These are phyloP conservation scores for Gnomoniopsis sp. DNA, from an alignment of 2,329 filamentous ascomycete species.

Conservation along the genomic window DNA sequence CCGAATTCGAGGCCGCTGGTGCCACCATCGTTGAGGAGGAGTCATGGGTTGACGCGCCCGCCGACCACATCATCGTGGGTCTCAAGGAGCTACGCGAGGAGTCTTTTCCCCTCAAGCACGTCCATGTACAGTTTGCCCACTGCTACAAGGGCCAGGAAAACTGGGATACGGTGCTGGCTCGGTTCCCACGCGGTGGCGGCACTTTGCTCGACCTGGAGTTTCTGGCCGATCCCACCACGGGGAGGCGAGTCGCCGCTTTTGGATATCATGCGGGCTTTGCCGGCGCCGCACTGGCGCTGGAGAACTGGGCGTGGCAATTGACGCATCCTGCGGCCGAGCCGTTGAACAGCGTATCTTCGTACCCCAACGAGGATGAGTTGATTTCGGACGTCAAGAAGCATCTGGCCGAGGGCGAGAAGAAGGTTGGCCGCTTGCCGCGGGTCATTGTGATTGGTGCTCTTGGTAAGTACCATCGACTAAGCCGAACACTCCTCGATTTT, in stretches of 20 bases:
- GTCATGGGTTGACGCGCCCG: slow-evolving; percentile 64
- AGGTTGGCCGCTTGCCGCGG: slow-evolving; percentile 64
- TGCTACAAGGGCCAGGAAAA: slow-evolving; percentile 75
- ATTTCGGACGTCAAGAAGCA: slow-evolving; percentile 71
- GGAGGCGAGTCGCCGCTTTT: slow-evolving; percentile 69
- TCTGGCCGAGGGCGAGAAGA: slow-evolving; percentile 60
- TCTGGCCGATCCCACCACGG: slow-evolving; percentile 63
- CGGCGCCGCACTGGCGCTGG: slow-evolving; percentile 68
- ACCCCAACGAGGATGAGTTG: slow-evolving; percentile 71
- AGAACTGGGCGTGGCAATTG: slow-evolving; percentile 83
- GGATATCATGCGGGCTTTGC: slow-evolving; percentile 32
- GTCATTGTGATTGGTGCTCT: slow-evolving; percentile 76
- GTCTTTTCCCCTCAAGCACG: slow-evolving; percentile 68
- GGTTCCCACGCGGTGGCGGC: slow-evolving; percentile 74
- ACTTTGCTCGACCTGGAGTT: slow-evolving; percentile 86
- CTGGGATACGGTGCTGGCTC: slow-evolving; percentile 75
- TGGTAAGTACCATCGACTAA: neutral
- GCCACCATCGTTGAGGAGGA: slow-evolving; percentile 63
- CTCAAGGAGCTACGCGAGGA: slow-evolving; percentile 77
- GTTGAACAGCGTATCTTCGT: slow-evolving; percentile 64
- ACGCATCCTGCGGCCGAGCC: slow-evolving; percentile 57
- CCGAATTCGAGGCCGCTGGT: slow-evolving; percentile 60
- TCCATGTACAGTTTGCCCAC: slow-evolving; percentile 69
- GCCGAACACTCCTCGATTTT: neutral
- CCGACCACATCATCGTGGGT: slow-evolving; percentile 68